These are phyloP conservation scores for Leccinum uliginosum DNA, from an alignment of 768 basidiomycete species.

Conservation along the genomic window DNA sequence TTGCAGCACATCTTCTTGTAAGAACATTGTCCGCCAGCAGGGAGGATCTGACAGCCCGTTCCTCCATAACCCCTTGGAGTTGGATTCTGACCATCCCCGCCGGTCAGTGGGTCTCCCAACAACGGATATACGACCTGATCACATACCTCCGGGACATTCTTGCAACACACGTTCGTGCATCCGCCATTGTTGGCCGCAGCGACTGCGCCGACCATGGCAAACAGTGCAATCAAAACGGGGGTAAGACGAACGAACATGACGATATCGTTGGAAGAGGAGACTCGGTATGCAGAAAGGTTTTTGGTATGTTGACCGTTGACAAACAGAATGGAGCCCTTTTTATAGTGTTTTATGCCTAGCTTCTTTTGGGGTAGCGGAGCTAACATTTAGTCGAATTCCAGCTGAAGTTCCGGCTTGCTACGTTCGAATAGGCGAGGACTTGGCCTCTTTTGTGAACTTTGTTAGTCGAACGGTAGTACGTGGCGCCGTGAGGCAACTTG, in stretches of 20 bases:
- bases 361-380: background rate
- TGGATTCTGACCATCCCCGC: background rate
- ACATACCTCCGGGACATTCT: background rate
- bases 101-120: background rate
- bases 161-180: background rate
- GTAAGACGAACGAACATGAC: conserved; percentile 7
- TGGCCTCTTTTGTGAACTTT: too few relatives aligned
- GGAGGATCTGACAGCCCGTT: background rate
- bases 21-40: background rate
- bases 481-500: too few relatives aligned
- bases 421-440: too few relatives aligned
- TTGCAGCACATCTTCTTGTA: conserved; percentile 7
- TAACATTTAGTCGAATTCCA: background rate
- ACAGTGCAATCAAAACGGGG: background rate
- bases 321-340: background rate
- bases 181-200: background rate
- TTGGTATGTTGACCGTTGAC: too few relatives aligned
- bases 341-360: background rate
- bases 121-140: too few relatives aligned
- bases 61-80: background rate
- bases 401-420: too few relatives aligned
- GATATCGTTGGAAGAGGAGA: background rate
- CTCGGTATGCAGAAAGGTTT: background rate
- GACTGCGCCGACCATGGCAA: background rate
- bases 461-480: too few relatives aligned